Base-by-base conservation (phyloP, 2,329 filamentous ascomycete species). In the Pyrenochaeta sp. region DNA sequence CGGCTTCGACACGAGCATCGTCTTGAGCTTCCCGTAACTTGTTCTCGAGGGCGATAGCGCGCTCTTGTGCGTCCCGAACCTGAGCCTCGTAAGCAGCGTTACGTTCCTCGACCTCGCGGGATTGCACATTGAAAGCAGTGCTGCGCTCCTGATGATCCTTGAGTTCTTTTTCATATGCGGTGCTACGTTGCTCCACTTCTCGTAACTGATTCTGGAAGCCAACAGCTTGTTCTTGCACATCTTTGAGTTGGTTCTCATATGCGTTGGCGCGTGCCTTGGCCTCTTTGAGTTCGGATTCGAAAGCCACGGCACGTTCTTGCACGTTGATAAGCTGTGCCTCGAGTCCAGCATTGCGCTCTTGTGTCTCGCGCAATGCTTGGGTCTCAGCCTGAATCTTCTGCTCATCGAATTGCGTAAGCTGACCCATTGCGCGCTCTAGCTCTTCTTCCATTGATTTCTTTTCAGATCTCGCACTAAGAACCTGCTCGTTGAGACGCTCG, bases 401-500 rank as follows among this genome's bases (percentile, higher is more conserved):
- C 32, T 69, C 68, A 34, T 77, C 73, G 46, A 74, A 74, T 28
- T 71, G 64, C 25, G 64, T 50, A 13, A 77, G 58, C 54, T 74
- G 72, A 15, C 48, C 52, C 60, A 77, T 74, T 1, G 75, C 75
- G 37, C 74, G 72, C 51, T 77, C 70, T 8, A 77, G 69, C 54
- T 77, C 75, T 13, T 62, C 60, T 53, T 77, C 78, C 66, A 75
- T 74, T 2, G 67, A 64, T 40, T 66, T 71, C 64, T 77, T 76
- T 50, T 73, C 73, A 7, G 72, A 73, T 56, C 72, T 68, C 27
- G 75, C 71, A 48, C 71, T 72, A 24, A 75, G 67, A 19, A 79
- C 72, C 65, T 78, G 78, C 13, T 80, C 77, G 43, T 80, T 80
- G 43, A 83, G 72, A 10, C 72, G 68, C 46, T 71, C 66, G 48